Evolutionary conservation across 352 stramenopile species (phyloP).

Genomic region (Pythium dissotocum): DNA sequence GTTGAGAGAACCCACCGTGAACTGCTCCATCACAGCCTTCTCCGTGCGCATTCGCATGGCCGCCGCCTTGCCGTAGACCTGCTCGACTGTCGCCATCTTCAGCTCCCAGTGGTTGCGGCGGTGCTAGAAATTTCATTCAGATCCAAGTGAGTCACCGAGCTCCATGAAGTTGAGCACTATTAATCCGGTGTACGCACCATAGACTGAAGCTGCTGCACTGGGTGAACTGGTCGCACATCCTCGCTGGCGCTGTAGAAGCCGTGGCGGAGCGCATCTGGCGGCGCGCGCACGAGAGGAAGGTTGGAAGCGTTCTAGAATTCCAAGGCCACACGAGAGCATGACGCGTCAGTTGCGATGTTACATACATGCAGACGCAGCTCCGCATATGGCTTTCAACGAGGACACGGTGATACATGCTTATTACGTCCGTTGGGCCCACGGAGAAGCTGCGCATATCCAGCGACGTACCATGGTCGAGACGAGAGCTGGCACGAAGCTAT

Average conservation of each 20-base stretch:
- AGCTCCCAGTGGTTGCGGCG: constrained; percentile 80
- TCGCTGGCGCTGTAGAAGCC: constrained; percentile 85
- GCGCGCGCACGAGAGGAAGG: constrained; percentile 81
- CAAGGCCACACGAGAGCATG: not conserved
- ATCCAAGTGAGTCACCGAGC: not conserved
- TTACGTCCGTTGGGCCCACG: not conserved
- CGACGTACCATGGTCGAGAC: constrained; percentile 23
- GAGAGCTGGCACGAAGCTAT: constrained; percentile 4
- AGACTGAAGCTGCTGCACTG: constrained; percentile 83
- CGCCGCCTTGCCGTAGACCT: constrained; percentile 88
- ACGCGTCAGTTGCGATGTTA: not conserved
- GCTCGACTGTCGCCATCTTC: constrained; percentile 88
- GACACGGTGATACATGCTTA: too few relatives aligned
- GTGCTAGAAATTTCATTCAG: constrained; percentile 34
- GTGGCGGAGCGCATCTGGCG: constrained; percentile 76
- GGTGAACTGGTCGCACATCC: constrained; percentile 78
- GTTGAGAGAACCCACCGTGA: constrained; percentile 42
- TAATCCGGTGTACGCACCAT: constrained; percentile 36
- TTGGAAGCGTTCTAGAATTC: constrained; percentile 57
- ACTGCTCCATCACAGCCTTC: constrained; percentile 86
- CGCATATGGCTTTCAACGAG: not conserved
- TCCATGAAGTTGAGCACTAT: not conserved
- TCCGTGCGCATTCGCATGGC: constrained; percentile 89
- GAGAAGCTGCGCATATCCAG: not conserved
- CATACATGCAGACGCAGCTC: not conserved